Percentiles rank a stretch among this genome's conserved stretches.
Conservation (phyloP, 441 rosid species). For the Jatropha podagrica region DNA sequence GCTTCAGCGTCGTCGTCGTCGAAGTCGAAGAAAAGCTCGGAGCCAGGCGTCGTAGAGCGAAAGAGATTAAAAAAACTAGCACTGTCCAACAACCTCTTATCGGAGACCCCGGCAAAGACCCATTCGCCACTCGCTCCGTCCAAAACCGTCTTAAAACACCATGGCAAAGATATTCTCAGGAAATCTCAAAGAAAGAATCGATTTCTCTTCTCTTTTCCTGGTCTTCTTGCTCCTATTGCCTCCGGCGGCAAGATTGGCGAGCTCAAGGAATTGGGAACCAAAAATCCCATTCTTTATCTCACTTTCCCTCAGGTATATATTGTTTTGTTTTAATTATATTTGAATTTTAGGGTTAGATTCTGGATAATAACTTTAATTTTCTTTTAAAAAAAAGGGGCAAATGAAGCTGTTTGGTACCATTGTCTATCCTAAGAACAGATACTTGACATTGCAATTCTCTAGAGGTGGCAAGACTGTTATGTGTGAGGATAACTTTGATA, state of each 20-base stretch:
- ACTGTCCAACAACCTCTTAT: conserved; percentile 41
- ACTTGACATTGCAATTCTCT: conserved; percentile 76
- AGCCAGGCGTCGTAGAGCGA: conserved; percentile 40
- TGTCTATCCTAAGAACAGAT: conserved; percentile 70
- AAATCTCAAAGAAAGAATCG: conserved; percentile 88
- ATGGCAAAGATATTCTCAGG: conserved; percentile 70
- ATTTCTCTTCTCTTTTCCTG: conserved; percentile 85
- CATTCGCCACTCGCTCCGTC: conserved; percentile 50
- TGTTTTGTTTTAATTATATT: background rate
- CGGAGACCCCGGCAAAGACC: conserved; percentile 47
- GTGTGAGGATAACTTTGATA: conserved; percentile 87
- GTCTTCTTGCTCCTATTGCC: conserved; percentile 67
- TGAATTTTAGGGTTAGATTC: too few species aligned
- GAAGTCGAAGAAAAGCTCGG: background rate
- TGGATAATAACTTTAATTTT: background rate
- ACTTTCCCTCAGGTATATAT: conserved; percentile 74
- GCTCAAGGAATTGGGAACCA: conserved; percentile 68
- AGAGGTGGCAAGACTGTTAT: conserved; percentile 81
- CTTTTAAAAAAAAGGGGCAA: conserved; percentile 46
- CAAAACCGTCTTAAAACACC: conserved; percentile 66
- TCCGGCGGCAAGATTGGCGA: conserved; percentile 85
- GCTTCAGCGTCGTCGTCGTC: conserved; percentile 2
- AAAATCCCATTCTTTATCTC: conserved; percentile 85
- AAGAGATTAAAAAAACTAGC: conserved; percentile 59
- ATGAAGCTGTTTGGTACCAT: conserved; percentile 91